phyloP scores from a whole-genome alignment of 257 asterid genomes.

The Fraxinus anomala region DNA sequence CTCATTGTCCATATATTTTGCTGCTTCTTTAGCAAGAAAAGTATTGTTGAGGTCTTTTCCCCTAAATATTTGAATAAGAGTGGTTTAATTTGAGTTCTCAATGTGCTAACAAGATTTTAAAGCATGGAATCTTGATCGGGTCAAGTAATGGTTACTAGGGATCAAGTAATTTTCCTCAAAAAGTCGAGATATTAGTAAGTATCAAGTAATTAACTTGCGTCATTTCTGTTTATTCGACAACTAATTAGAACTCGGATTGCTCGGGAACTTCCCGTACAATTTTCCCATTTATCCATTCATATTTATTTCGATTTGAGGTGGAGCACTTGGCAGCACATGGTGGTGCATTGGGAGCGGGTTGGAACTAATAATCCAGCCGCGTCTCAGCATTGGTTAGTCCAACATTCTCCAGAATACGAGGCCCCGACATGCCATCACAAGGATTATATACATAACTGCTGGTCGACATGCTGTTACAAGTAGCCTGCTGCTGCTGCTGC shows the following conservation, averaged over 20 bases:
- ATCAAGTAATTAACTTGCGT: no score
- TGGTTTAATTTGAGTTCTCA: background rate
- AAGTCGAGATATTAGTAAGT: background rate
- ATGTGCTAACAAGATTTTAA: background rate
- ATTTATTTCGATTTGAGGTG: background rate
- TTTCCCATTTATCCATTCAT: no score
- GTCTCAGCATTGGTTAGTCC: no score
- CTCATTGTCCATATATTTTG: background rate
- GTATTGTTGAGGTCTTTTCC: slow-evolving; percentile 9
- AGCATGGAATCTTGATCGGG: background rate
- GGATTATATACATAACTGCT: background rate
- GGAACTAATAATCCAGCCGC: no score
- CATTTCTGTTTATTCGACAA: no score
- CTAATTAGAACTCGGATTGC: no score
- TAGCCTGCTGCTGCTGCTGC: no score
- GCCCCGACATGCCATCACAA: background rate
- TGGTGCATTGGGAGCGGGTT: no score
- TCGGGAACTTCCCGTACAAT: no score
- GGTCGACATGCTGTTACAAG: background rate
- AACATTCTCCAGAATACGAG: no score
- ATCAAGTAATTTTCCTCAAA: background rate
- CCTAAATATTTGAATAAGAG: background rate
- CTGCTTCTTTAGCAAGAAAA: slow-evolving; percentile 41
- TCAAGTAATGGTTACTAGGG: background rate
- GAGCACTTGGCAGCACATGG: background rate